Base-by-base conservation (phyloP, 257 asterid genomes). In the Leonotis leonurus region DNA sequence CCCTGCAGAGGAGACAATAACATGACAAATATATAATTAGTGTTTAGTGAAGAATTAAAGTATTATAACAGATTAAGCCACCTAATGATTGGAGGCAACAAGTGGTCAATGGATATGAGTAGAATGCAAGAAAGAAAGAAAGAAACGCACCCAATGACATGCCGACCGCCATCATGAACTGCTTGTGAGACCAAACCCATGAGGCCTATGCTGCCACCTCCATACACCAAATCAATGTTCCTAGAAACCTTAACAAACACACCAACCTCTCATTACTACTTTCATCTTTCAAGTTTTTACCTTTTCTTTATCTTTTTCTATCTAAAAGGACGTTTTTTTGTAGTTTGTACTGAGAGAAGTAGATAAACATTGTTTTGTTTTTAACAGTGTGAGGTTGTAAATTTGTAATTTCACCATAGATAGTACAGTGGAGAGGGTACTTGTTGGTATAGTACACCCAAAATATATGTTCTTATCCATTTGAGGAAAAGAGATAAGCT, bases 1-100 rank as follows among this genome's bases (percentile, higher is more conserved):
- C 97, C 85, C 99, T 93, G 90, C 75, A 75, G 68, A 70, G 75
- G 32, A 70, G 82, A 93, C 86, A 86, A 78, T 73, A 85, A 86
- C 82, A 92, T 63, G 97, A 82, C 95, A 88, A 88, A 74, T 67
- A 81, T 70, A 62, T 36, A 26, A 60, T 20, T n/a, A 58, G 60
- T 57, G 64, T 71, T 68, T 6, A 65, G 71, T 30, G 60, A 58
- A 70, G 36, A 44, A 64, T 33, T 67, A 37, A 62, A 40, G 39
- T 53, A 26, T 8, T 43, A 45, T 2, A 65, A 64, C 16, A 51
- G 17, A 40, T 53, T 77, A 56, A 53, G 14, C 59, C 62, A 45
- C 20, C 58, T 73, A 73, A 77, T 73, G 55, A 73, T 73, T 61
- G 30, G 56, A 24, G 37, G 67, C 48, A 27, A 61, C 48, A 27